Percentiles rank a stretch among this genome's conserved stretches.
Evolutionary conservation across 495 filamentous ascomycete species (phyloP).

Genomic region (Glonium stellatum): DNA sequence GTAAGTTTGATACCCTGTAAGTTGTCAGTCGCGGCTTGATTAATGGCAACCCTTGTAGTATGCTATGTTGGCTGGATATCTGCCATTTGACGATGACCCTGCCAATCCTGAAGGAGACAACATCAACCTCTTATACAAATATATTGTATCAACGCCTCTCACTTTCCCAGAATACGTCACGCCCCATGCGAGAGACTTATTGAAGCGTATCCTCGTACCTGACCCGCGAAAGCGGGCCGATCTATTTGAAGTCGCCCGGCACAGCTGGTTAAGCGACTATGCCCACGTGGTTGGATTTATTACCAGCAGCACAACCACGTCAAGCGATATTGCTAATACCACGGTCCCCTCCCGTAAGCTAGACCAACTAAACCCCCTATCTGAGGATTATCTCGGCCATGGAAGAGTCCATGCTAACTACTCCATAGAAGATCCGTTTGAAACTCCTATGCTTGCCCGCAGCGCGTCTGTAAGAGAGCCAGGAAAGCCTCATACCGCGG

Average conservation of each 20-base stretch:
- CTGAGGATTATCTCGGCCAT: neutral
- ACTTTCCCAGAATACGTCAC: conserved; percentile 99
- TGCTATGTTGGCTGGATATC: conserved; percentile 95
- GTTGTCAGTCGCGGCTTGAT: neutral
- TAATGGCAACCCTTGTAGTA: conserved; percentile 52
- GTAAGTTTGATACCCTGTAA: conserved; percentile 48
- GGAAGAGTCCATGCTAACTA: conserved; percentile 29
- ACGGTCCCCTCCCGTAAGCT: conserved; percentile 60
- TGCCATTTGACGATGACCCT: conserved; percentile 98
- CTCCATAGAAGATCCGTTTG: conserved; percentile 44
- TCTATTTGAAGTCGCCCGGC: conserved; percentile 92
- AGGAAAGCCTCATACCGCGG: conserved; percentile 57
- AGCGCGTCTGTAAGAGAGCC: conserved; percentile 91
- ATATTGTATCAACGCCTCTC: conserved; percentile 94
- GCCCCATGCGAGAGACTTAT: conserved; percentile 86
- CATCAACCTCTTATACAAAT: conserved; percentile 98
- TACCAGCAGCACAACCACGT: conserved; percentile 86
- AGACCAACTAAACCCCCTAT: neutral
- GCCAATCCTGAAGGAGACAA: conserved; percentile 99
- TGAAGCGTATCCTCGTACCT: conserved; percentile 91
- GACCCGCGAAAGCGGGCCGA: conserved; percentile 92
- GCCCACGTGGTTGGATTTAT: conserved; percentile 92
- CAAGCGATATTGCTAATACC: conserved; percentile 75
- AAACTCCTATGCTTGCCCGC: conserved; percentile 62
- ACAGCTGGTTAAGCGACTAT: conserved; percentile 97